These are phyloP conservation scores for Bryum argenteum DNA, from an alignment of 225 moss, liverwort and hornwort genomes.

Conservation along the genomic window DNA sequence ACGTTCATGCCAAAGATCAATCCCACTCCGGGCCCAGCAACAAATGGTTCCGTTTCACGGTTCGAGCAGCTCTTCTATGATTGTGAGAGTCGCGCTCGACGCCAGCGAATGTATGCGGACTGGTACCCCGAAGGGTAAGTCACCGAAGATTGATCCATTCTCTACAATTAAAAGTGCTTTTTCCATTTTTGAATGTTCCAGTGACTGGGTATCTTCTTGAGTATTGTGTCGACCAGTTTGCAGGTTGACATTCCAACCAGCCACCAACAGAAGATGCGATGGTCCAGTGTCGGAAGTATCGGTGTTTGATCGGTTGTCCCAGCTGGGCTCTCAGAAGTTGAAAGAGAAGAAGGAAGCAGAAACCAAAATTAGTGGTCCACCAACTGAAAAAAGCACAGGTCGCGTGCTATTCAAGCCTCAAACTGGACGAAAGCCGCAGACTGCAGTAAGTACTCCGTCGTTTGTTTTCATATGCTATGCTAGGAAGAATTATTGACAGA, in stretches of 20 bases:
- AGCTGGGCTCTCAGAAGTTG: constrained; percentile 50
- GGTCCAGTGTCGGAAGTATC: constrained; percentile 42
- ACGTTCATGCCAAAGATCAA: constrained; percentile 88
- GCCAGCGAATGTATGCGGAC: constrained; percentile 74
- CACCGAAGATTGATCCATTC: not conserved
- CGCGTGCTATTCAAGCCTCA: constrained; percentile 72
- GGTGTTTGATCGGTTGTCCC: constrained; percentile 77
- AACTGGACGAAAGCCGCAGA: constrained; percentile 70
- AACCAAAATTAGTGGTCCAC: constrained; percentile 22
- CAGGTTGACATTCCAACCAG: constrained; percentile 86
- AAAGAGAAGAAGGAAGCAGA: constrained; percentile 64
- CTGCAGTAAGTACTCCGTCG: constrained; percentile 49
- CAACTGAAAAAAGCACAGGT: constrained; percentile 61
- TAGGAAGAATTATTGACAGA: not conserved
- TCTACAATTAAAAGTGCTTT: not conserved
- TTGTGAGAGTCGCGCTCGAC: constrained; percentile 75
- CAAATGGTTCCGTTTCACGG: constrained; percentile 51
- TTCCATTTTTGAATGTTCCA: too few relatives aligned
- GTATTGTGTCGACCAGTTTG: constrained; percentile 25
- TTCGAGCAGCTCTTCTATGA: constrained; percentile 86
- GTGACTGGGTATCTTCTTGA: not conserved
- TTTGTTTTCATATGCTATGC: not conserved
- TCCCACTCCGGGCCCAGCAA: constrained; percentile 32
- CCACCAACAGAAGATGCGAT: constrained; percentile 62
- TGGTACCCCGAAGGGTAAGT: constrained; percentile 88